Base-by-base conservation (phyloP, 2,329 filamentous ascomycete species). In the Didymella glomerata region DNA sequence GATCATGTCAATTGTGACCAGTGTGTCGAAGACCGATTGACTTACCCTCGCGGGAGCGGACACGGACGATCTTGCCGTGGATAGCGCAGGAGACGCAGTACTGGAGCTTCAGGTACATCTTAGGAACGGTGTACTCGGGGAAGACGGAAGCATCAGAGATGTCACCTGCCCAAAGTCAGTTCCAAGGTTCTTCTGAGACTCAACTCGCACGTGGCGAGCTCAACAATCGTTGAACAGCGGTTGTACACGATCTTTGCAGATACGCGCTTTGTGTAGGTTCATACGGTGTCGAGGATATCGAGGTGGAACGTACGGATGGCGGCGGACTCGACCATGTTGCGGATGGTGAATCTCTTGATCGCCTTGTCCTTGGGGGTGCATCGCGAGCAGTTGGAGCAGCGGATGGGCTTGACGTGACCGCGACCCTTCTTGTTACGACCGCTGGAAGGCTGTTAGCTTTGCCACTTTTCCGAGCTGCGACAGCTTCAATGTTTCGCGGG, bases 41-140 rank as follows among this genome's bases (percentile, higher is more conserved):
- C 48, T 41, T 41, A 47, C 51, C 51, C 25, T 54, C 51, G 18
- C 51, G 51, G 34, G 51, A 54, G 34, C 51, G 51, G 16, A 54
- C 51, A 25, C 51, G 94, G 84, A 99, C 96, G 83, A 99, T 99
- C 91, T 99, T 99, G 88, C 95, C 95, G 88, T 99, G 95, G 75
- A 99, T 99, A 80, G 95, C 95, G 86, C 95, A 99, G 84, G 94
- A 98, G 81, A 99, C 95, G 84, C 95, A 99, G 92, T 99, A 99
- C 88, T 99, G 95, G 83, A 99, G 90, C 91, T 99, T 99, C 85
- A 99, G 88, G 92, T 99, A 99, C 96, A 99, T 99, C 92, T 99
- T 99, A 85, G 95, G 95, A 79, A 99, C 94, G 76, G 93, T 93
- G 88, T 99, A 99, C 87, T 99, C 95, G 79, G 91, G 83, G 86